Evolutionary conservation across 2,329 filamentous ascomycete genomes (phyloP).

Genomic region (Pestalotiopsis sp.): DNA sequence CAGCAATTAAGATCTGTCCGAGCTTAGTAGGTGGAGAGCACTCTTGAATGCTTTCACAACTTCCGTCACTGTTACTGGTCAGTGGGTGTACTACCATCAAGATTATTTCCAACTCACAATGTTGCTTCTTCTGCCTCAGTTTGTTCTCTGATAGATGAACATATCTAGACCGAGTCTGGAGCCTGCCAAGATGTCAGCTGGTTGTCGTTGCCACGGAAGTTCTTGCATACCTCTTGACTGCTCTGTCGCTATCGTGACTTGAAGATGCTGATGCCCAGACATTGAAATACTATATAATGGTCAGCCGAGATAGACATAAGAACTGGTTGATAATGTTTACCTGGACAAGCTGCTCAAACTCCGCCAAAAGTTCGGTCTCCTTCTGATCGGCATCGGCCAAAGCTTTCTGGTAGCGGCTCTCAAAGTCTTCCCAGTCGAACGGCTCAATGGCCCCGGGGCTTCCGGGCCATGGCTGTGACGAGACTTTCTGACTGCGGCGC

Average conservation of each 20-base stretch:
- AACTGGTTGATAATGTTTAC: slow-evolving; percentile 36
- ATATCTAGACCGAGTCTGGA: slow-evolving; percentile 77
- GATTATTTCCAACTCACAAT: slow-evolving; percentile 62
- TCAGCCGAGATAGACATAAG: neutral
- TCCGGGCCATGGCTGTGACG: slow-evolving; percentile 41
- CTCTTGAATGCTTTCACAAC: slow-evolving; percentile 66
- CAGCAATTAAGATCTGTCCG: neutral
- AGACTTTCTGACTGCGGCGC: slow-evolving; percentile 32
- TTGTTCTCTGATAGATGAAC: slow-evolving; percentile 74
- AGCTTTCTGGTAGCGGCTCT: slow-evolving; percentile 66
- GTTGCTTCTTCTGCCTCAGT: slow-evolving; percentile 73
- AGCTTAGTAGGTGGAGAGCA: slow-evolving; percentile 56
- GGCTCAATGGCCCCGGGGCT: slow-evolving; percentile 53
- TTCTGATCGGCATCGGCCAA: slow-evolving; percentile 63
- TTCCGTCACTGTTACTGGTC: slow-evolving; percentile 43
- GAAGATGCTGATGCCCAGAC: slow-evolving; percentile 77
- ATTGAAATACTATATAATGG: slow-evolving; percentile 66
- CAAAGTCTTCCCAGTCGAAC: slow-evolving; percentile 80
- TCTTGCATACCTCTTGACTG: slow-evolving; percentile 66
- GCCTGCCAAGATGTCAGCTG: slow-evolving; percentile 43
- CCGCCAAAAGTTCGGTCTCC: slow-evolving; percentile 66
- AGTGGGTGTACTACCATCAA: neutral
- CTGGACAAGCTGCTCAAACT: slow-evolving; percentile 69
- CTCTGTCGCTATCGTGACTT: slow-evolving; percentile 73
- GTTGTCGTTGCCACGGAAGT: neutral